Evolutionary conservation across 768 basidiomycete species (phyloP), one percentile per base, ranked within the genome.

Genomic region (Cystobasidiopsis lactophilus): DNA sequence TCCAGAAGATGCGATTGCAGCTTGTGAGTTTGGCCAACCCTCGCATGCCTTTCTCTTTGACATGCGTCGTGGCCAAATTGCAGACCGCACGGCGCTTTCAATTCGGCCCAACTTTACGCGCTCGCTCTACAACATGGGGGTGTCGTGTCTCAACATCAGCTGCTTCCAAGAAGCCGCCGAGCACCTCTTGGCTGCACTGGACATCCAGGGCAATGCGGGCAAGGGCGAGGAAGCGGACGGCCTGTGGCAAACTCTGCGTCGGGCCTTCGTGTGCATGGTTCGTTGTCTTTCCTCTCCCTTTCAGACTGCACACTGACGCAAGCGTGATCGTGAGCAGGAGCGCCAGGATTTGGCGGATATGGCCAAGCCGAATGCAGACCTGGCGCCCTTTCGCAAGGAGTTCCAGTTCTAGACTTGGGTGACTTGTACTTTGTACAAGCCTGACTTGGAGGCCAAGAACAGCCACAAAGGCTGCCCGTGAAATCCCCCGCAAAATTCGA

Each of bases 51-150:
- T 7, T 16, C 16, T 7, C 16, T 7, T 7, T 16, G 33, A 14
- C 93, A 35, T 16, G 7, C 9, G n/a, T n/a, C n/a, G n/a, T n/a
- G n/a, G n/a, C n/a, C 7, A 35, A 7, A 35, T 16, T 35, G 33
- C 33, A 35, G 33, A 98, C 65, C 74, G 82, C 54, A 78, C 88
- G 65, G 93, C 93, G 0, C 72, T 98, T 24, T 79, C 77, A 61
- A 69, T 95, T 44, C 76, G 86, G 37, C 93, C 93, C 26, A 89
- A 86, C 0, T 98, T 93, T 65, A 96, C 93, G 1, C 78, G 93
- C 11, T 93, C 89, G 10, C 84, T 95, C 23, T 95, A 91, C 64
- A 98, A 98, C 62, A 84, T 98, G 33, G 93, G 89, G 40, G 93
- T 98, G 26, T 88, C 89, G 21, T 98, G 91, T 63, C 68, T 98